Percentiles rank a stretch among this genome's conserved stretches.
These are phyloP conservation scores for Botrytis squamosa DNA, from an alignment of 2,329 filamentous ascomycete genomes.

Conservation along the genomic window DNA sequence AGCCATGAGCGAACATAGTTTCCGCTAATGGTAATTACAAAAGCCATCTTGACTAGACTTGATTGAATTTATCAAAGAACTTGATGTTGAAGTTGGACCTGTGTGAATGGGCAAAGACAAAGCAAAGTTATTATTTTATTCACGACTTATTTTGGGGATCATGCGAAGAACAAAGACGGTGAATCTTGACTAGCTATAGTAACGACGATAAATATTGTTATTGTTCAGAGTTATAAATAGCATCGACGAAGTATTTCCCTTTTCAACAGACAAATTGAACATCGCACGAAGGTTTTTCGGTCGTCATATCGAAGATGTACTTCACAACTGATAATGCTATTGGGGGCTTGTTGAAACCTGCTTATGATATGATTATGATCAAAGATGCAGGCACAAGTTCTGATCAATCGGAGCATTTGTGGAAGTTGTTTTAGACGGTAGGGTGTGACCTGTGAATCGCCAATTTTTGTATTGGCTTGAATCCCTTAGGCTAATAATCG, in stretches of 20 bases:
- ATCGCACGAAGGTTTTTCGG: not conserved
- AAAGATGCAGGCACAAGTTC: not conserved
- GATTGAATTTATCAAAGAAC: slow-evolving; percentile 2
- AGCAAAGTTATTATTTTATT: not conserved
- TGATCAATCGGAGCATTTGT: not conserved
- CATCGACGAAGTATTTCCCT: not conserved
- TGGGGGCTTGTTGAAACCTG: not conserved
- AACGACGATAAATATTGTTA: not conserved
- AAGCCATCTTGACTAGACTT: not conserved
- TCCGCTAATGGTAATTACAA: not conserved
- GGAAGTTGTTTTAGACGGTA: not conserved
- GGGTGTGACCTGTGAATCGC: not conserved
- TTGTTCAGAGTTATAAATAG: not conserved
- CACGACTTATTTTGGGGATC: slow-evolving; percentile 3
- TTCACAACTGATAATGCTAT: not conserved
- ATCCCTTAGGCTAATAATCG: not conserved
- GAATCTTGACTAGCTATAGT: not conserved
- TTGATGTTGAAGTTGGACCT: not conserved
- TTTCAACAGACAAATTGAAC: not conserved
- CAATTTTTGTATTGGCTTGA: not conserved
- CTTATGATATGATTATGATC: not conserved
- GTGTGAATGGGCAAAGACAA: slow-evolving; percentile 17
- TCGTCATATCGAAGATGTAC: not conserved
- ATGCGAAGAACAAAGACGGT: slow-evolving; percentile 10
- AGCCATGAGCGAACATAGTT: not conserved